Conservation (phyloP, 176 grass and related monocot species). For the Pharus latifolius region DNA sequence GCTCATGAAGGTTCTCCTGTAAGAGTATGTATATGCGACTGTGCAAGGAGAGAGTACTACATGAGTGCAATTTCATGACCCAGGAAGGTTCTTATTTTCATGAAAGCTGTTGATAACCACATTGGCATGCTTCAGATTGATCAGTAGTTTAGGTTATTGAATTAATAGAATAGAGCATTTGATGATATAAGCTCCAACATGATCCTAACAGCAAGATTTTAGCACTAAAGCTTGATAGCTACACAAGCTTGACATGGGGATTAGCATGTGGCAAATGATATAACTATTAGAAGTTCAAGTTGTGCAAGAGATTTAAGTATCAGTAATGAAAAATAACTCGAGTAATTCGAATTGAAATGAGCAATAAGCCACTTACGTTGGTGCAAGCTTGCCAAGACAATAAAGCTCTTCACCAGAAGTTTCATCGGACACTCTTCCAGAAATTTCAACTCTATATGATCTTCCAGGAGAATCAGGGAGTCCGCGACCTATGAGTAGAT, state of each 20-base stretch:
- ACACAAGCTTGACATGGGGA: neutral
- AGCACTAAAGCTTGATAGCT: neutral
- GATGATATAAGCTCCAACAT: neutral
- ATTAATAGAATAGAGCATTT: neutral
- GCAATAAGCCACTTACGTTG: conserved; percentile 66
- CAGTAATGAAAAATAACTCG: neutral
- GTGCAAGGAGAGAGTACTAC: too few relatives aligned
- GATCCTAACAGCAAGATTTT: neutral
- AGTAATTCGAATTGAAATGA: neutral
- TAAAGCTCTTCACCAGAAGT: conserved; percentile 72
- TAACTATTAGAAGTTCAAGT: neutral
- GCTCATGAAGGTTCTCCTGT: too few relatives aligned
- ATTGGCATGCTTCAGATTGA: neutral
- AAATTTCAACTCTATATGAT: conserved; percentile 81
- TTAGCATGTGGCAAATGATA: neutral
- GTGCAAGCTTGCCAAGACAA: conserved; percentile 93
- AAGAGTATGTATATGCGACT: neutral
- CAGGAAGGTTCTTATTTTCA: neutral
- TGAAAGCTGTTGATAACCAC: neutral
- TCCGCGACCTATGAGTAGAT: conserved; percentile 64
- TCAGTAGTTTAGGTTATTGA: neutral
- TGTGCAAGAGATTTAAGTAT: neutral
- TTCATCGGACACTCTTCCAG: conserved; percentile 83
- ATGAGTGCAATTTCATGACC: neutral
- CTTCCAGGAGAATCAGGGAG: conserved; percentile 46